Base-by-base conservation (phyloP, 768 basidiomycete species). In the button mushroom (Agaricus bisporus) region DNA sequence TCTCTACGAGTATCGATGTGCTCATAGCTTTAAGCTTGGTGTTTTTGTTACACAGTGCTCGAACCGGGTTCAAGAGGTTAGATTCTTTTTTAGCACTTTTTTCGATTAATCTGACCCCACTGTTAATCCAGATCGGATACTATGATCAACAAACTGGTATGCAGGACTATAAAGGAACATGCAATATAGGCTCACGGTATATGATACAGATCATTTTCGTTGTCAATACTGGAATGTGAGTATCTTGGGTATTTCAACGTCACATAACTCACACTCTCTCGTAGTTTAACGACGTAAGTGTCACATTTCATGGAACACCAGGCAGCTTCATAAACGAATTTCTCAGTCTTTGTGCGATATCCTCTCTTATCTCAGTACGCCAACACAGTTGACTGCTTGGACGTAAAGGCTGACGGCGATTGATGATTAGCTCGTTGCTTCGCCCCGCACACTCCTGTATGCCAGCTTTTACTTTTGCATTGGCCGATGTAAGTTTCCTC, bases 391-490 rank as follows among this genome's bases (percentile, higher is more conserved):
- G 29, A 48, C 39, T 22, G 37, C 11, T 49, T 18, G 51, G 48
- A 49, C 10, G 35, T 41, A 26, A 37, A 5, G 8, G 20, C 42
- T 20, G 14, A 12, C 18, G 15, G 20, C 18, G 5, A 18, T 12
- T 12, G 25, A 22, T 43, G 20, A 4, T 35, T 38, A 73, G 71
- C 59, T 73, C 7, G 55, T 68, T 17, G 76, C 71, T 63, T 78
- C 69, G n/a, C 68, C 60, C 3, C 41, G 65, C 25, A 73, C 74
- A 2, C 69, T 78, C 52, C 65, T 79, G 48, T 82, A 81, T 59
- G 73, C 77, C 9, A 48, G 67, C 1, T 81, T 81, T 63, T 82
- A 78, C 63, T 80, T 78, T 60, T 74, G 71, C 58, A 71, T 79
- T 53, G 78, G 80, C 6, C 71, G 78, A 43, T 55, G 75, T 77